Percentiles rank a stretch among this genome's conserved stretches.
phyloP scores from a whole-genome alignment of 352 stramenopile genomes.

The Thalassiosira exigua region DNA sequence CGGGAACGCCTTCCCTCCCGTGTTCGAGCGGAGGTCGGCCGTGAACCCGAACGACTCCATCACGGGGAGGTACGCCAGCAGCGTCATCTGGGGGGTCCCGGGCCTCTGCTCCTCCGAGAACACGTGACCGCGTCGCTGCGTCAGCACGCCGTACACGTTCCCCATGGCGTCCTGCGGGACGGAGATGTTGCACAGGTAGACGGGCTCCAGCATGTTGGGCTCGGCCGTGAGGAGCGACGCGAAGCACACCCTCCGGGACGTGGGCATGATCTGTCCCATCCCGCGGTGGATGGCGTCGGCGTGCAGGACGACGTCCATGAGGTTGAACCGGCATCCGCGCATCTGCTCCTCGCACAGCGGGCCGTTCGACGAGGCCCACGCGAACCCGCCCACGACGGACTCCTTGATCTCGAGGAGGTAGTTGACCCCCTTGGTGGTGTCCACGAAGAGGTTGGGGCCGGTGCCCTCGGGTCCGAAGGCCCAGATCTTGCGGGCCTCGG shows the following conservation, averaged over 20 bases:
- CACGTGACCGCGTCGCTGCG: constrained; percentile 97
- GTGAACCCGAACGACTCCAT: constrained; percentile 99
- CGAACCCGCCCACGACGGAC: constrained; percentile 97
- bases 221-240: constrained; percentile 94
- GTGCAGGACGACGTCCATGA: constrained; percentile 99
- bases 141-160: constrained; percentile 99
- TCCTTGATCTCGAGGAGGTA: constrained; percentile 99
- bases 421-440: constrained; percentile 99
- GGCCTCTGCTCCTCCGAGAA: constrained; percentile 98
- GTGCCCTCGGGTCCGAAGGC: constrained; percentile 98
- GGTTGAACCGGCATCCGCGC: constrained; percentile 96
- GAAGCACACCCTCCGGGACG: constrained; percentile 97
- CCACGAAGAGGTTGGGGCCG: constrained; percentile 98
- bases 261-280: constrained; percentile 99
- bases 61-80: constrained; percentile 99
- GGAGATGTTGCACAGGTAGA: constrained; percentile 99
- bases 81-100: constrained; percentile 98
- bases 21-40: constrained; percentile 96
- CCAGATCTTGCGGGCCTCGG: constrained; percentile 99
- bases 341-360: constrained; percentile 98
- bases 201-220: constrained; percentile 96
- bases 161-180: constrained; percentile 98
- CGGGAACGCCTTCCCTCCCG: constrained; percentile 99
- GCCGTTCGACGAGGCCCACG: constrained; percentile 97
- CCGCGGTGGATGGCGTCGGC: constrained; percentile 99